These are phyloP conservation scores for Aspergillus brasiliensis DNA, from an alignment of 2,329 filamentous ascomycete species.

Conservation along the genomic window DNA sequence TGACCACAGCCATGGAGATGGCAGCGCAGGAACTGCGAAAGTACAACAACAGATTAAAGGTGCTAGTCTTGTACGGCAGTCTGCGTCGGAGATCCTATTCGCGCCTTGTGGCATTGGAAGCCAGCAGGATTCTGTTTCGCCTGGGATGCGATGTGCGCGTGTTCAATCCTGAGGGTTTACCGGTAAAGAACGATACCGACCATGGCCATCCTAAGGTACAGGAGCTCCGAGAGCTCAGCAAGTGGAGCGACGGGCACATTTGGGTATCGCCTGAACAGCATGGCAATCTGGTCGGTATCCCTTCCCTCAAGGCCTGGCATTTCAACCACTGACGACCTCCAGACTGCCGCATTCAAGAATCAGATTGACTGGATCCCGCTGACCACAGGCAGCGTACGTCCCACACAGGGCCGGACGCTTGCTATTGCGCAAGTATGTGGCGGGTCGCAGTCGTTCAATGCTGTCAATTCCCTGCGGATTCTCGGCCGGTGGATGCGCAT, in stretches of 20 bases:
- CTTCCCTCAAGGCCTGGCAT: neutral
- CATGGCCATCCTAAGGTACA: slow-evolving; percentile 62
- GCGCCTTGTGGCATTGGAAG: slow-evolving; percentile 61
- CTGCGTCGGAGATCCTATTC: slow-evolving; percentile 62
- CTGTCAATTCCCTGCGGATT: slow-evolving; percentile 66
- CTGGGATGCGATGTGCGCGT: slow-evolving; percentile 68
- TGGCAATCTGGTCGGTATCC: slow-evolving; percentile 57
- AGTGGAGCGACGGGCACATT: slow-evolving; percentile 67
- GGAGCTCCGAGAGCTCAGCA: slow-evolving; percentile 62
- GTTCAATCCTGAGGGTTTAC: slow-evolving; percentile 60
- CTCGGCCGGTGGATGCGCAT: slow-evolving; percentile 71
- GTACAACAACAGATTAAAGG: slow-evolving; percentile 50
- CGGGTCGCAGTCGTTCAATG: slow-evolving; percentile 68
- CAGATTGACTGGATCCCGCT: slow-evolving; percentile 72
- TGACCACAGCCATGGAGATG: slow-evolving; percentile 56
- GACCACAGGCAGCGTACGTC: slow-evolving; percentile 62
- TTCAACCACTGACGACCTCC: neutral
- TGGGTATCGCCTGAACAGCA: slow-evolving; percentile 70
- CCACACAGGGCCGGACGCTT: slow-evolving; percentile 67
- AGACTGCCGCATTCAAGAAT: slow-evolving; percentile 69
- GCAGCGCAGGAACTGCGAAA: slow-evolving; percentile 50
- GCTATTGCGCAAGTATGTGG: slow-evolving; percentile 65
- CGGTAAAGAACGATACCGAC: slow-evolving; percentile 65
- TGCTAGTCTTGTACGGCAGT: slow-evolving; percentile 65
- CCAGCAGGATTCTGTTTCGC: slow-evolving; percentile 61